Conservation (phyloP, 768 basidiomycete genomes). For the Russula ochroleuca region DNA sequence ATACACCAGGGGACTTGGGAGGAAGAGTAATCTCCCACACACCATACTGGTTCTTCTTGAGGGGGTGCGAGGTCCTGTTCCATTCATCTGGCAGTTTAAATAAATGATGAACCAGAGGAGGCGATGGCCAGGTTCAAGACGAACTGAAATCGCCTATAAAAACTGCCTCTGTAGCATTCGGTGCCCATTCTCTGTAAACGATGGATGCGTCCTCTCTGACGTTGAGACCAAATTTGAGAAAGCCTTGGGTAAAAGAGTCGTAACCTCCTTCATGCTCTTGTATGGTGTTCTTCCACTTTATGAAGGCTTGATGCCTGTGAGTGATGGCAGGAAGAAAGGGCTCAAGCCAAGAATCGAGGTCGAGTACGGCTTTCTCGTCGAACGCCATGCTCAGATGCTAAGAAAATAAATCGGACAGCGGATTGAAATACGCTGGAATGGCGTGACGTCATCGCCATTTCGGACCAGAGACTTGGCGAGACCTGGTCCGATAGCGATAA, state of each 20-base stretch:
- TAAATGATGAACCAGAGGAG: conserved; percentile 6
- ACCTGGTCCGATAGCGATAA: neutral
- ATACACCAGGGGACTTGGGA: conserved; percentile 58
- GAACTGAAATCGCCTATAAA: conserved; percentile 96
- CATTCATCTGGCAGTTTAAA: conserved; percentile 60
- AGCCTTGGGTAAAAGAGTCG: conserved; percentile 74
- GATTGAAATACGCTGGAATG: neutral
- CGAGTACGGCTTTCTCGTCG: conserved; percentile 53
- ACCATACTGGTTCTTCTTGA: conserved; percentile 82
- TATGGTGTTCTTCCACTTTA: conserved; percentile 73
- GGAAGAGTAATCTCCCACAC: conserved; percentile 84
- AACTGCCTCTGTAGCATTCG: conserved; percentile 75
- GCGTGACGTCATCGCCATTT: conserved; percentile 21
- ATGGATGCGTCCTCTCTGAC: conserved; percentile 63
- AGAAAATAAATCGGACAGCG: neutral
- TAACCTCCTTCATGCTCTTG: conserved; percentile 79
- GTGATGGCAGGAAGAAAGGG: conserved; percentile 67
- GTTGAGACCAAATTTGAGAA: conserved; percentile 74
- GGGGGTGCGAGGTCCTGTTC: conserved; percentile 79
- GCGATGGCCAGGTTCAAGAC: conserved; percentile 34
- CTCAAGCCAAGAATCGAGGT: conserved; percentile 69
- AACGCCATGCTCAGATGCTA: conserved; percentile 37
- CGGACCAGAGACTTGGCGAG: neutral
- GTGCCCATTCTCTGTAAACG: conserved; percentile 94
- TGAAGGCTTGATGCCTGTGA: conserved; percentile 62